These are phyloP conservation scores for Kandelia obovata DNA, from an alignment of 345 rosid genomes.

Conservation along the genomic window DNA sequence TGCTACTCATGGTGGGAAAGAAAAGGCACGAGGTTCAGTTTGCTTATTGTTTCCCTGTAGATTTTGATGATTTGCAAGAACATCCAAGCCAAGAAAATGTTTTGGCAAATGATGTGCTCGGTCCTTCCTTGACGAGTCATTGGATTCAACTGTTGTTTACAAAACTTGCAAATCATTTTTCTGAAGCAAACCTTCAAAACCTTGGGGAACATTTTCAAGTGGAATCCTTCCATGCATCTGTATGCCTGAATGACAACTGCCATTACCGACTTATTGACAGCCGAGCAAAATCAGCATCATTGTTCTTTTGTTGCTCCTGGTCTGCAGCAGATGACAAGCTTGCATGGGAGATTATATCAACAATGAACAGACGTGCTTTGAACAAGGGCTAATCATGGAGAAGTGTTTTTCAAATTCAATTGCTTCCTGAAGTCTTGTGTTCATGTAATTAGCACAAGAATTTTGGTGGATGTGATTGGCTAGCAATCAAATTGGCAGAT, in stretches of 20 bases:
- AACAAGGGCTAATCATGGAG: background rate
- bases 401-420: background rate
- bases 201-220: constrained; percentile 47
- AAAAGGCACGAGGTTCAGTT: constrained; percentile 42
- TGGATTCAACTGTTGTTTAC: constrained; percentile 36
- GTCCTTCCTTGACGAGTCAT: constrained; percentile 13
- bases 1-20: constrained; percentile 42
- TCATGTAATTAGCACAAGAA: too few species aligned
- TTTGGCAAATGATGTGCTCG: constrained; percentile 5
- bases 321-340: constrained; percentile 58
- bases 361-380: constrained; percentile 25
- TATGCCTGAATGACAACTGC: constrained; percentile 58
- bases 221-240: constrained; percentile 45
- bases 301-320: constrained; percentile 78
- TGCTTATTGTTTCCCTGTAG: constrained; percentile 62
- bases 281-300: constrained; percentile 10
- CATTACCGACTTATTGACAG: constrained; percentile 32
- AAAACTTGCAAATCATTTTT: constrained; percentile 33
- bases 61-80: constrained; percentile 12
- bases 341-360: constrained; percentile 63
- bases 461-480: too few species aligned
- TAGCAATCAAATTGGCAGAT: too few species aligned
- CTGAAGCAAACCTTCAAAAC: constrained; percentile 39
- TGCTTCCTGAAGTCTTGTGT: too few species aligned
- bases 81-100: constrained; percentile 11